Percentiles rank a stretch among this genome's conserved stretches.
Evolutionary conservation across 495 filamentous ascomycete genomes (phyloP).

Genomic region (Daldinia decipiens): DNA sequence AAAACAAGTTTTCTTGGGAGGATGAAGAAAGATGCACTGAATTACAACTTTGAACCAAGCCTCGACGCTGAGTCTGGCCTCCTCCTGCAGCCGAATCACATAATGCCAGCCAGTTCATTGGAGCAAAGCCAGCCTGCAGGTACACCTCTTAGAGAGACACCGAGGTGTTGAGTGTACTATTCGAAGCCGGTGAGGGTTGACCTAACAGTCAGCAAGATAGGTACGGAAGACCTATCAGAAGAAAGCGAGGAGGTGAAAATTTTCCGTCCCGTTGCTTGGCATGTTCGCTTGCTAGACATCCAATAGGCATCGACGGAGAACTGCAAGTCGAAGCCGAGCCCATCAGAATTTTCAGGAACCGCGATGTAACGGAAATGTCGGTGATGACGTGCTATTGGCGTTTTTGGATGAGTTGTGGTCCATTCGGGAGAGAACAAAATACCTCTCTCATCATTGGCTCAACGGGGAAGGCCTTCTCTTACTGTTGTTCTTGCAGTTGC

Average conservation of each 20-base stretch:
- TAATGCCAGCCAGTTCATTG: slow-evolving; percentile 6
- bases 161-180: slow-evolving; percentile 1
- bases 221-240: slow-evolving; percentile 21
- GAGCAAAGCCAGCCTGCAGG: slow-evolving; percentile 8
- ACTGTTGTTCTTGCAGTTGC: slow-evolving; percentile 11
- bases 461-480: slow-evolving; percentile 2
- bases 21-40: background rate
- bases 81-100: slow-evolving; percentile 16
- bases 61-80: slow-evolving; percentile 6
- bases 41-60: slow-evolving; percentile 2
- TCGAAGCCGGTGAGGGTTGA: slow-evolving; percentile 15
- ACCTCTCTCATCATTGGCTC: slow-evolving; percentile 11
- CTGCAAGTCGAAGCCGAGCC: slow-evolving; percentile 18
- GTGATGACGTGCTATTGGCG: slow-evolving; percentile 29
- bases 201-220: slow-evolving; percentile 26
- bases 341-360: slow-evolving; percentile 26
- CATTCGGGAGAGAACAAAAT: slow-evolving; percentile 19
- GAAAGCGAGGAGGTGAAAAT: slow-evolving; percentile 12
- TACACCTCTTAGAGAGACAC: slow-evolving; percentile 3
- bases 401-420: slow-evolving; percentile 9
- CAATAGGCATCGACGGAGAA: slow-evolving; percentile 22
- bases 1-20: background rate
- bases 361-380: slow-evolving; percentile 40
- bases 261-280: slow-evolving; percentile 29
- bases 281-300: slow-evolving; percentile 12